A percentile compares a stretch with the other conserved stretches of the same genome.
Evolutionary conservation across 2,329 filamentous ascomycete genomes (phyloP).

Genomic region (Fusarium dimerum): DNA sequence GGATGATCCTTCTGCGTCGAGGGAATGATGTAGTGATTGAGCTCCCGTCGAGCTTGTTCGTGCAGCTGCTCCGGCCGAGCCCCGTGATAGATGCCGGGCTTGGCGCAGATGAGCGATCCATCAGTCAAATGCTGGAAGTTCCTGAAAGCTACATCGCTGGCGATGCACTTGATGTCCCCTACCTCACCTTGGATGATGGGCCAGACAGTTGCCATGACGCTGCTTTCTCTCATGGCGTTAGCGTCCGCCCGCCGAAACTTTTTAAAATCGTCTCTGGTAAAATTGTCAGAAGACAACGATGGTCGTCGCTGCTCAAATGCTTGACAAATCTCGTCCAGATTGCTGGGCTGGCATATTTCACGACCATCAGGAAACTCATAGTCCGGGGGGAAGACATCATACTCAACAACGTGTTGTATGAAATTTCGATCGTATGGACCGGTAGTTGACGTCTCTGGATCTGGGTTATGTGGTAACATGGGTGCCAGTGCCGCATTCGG

Average conservation of each 20-base stretch:
- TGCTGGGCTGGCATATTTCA: slow-evolving; percentile 14
- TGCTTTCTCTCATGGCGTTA: slow-evolving; percentile 36
- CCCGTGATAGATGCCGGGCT: slow-evolving; percentile 39
- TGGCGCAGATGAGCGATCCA: slow-evolving; percentile 29
- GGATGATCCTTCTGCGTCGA: slow-evolving; percentile 28
- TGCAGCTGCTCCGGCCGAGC: slow-evolving; percentile 34
- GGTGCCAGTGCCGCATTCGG: too few species aligned
- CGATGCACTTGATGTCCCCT: slow-evolving; percentile 24
- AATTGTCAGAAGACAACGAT: slow-evolving; percentile 40
- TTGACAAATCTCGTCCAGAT: slow-evolving; percentile 19
- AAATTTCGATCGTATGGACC: slow-evolving; percentile 23
- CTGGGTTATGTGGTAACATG: not conserved
- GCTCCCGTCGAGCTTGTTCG: slow-evolving; percentile 22
- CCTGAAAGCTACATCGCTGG: slow-evolving; percentile 32
- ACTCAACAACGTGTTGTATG: slow-evolving; percentile 19
- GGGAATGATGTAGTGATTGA: slow-evolving; percentile 34
- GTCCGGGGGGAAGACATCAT: slow-evolving; percentile 11
- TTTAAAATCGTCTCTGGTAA: slow-evolving; percentile 32
- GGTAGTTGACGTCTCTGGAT: slow-evolving; percentile 8
- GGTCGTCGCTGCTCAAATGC: slow-evolving; percentile 8
- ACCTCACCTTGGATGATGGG: slow-evolving; percentile 33
- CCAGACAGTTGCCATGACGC: slow-evolving; percentile 33
- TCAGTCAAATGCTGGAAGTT: slow-evolving; percentile 40
- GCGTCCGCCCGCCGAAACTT: slow-evolving; percentile 32
- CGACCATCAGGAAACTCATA: slow-evolving; percentile 19